Base-by-base conservation (phyloP, 2,329 filamentous ascomycete genomes). In the Tolypocladium ophioglossoides region DNA sequence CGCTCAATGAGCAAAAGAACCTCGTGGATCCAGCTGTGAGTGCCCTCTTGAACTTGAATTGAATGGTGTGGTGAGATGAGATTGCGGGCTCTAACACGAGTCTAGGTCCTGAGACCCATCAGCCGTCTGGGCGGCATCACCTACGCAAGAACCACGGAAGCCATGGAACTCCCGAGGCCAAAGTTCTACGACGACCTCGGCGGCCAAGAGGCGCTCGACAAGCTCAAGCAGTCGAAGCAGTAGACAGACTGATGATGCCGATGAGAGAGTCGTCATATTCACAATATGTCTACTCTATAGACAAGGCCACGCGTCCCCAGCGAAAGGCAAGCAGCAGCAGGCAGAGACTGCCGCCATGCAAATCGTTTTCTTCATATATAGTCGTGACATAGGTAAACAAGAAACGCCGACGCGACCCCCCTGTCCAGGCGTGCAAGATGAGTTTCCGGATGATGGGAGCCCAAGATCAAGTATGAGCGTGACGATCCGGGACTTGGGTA, bases 81-180 rank as follows among this genome's bases (percentile, higher is more conserved):
- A 32, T n/a, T 34, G 27, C 18, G 44, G n/a, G 4, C 6, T 32
- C 44, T 47, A 20, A 47, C 44, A 16, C 20, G 44, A 34, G 51
- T 3, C 9, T 44, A 85, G 72, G 77, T 95, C 10, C 71, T 96
- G 54, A 82, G 82, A 57, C 90, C 92, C 0, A 78, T 96, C 18
- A 83, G 82, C 59, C 81, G 92, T 39, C 64, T 96, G 27, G 92
- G 92, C 30, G 92, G 92, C 2, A 95, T 96, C 62, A 86, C 86
- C 0, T 97, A 96, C 67, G 86, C 79, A 0, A 78, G 91, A 46
- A 74, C 80, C 0, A 84, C 79, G 0, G 83, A 91, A 58, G 85
- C 74, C 0, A 72, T 89, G 30, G 91, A 96, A 74, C 70, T 96
- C 27, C 81, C 78, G 7, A 75, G 87, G 41, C 84, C 78, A 0